Base-by-base conservation (phyloP, 306 rosid genomes). In the Hylodesmum podocarpum region DNA sequence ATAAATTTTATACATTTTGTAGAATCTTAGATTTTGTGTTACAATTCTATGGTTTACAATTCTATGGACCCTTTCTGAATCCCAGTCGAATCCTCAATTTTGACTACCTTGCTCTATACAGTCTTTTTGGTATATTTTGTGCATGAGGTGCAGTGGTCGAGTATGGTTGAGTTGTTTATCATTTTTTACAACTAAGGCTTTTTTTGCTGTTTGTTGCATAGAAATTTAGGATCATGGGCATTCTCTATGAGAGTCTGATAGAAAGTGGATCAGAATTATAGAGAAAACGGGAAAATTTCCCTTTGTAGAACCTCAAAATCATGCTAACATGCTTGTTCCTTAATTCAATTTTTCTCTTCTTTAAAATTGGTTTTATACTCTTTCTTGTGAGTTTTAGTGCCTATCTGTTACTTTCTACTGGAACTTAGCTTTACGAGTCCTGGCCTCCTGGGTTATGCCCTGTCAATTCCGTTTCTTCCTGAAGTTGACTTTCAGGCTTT, bases 41-140 rank as follows among this genome's bases (percentile, higher is more conserved):
- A n/a, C n/a, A n/a, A n/a, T n/a, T n/a, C n/a, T n/a, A n/a, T n/a
- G n/a, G n/a, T n/a, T n/a, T n/a, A n/a, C n/a, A n/a, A n/a, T n/a
- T n/a, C n/a, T n/a, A n/a, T n/a, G n/a, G n/a, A n/a, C n/a, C n/a
- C n/a, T n/a, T n/a, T n/a, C n/a, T n/a, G n/a, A n/a, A n/a, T n/a
- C n/a, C n/a, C n/a, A n/a, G n/a, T n/a, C n/a, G n/a, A n/a, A n/a
- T n/a, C n/a, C n/a, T n/a, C n/a, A n/a, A n/a, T n/a, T n/a, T n/a
- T n/a, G n/a, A n/a, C n/a, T n/a, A n/a, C n/a, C n/a, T n/a, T n/a
- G n/a, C n/a, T n/a, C n/a, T n/a, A 63, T 66, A 28, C 18, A 27
- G 78, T 19, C 66, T 76, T 55, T 70, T 57, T 53, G 55, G 34
- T 47, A 43, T 76, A 66, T 71, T 77, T 33, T 44, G 65, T n/a